Evolutionary conservation across 495 filamentous ascomycete species (phyloP), one percentile per base, ranked within the genome.

Genomic region (Neurospora sp.): DNA sequence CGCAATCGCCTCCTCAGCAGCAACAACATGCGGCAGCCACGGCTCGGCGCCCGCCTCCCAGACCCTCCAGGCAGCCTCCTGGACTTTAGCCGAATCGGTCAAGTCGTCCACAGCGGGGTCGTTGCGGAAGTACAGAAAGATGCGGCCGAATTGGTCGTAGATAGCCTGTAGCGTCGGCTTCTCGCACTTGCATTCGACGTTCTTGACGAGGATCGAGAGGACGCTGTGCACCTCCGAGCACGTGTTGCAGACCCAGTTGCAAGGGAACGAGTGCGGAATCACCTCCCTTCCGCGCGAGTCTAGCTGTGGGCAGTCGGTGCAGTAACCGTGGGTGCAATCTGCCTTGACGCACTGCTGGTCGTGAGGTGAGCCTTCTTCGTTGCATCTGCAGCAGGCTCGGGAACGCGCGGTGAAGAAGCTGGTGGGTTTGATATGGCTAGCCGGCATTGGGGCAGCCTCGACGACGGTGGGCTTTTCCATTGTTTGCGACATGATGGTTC

Each of bases 71-170:
- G 75, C 72, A 0, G 78, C 78, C 71, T 81, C 79, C 41, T 73
- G 68, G 2, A 76, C 73, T 74, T 78, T 78, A 39, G 71, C 69
- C 35, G 79, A 70, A 53, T 77, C 75, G 16, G 69, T 42, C 68
- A 81, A 70, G 68, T 81, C 75, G 48, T 75, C 65, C 31, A 81
- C 78, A 38, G 72, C 68, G 22, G 78, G 75, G 69, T 81, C 79
- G 48, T 77, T 74, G 5, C 79, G 74, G 75, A 77, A 79, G 59
- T 75, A 81, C 22, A 81, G 71, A 8, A 75, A 79, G 41, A 81
- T 78, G 38, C 69, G 53, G 41, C 79, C 79, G 37, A 76, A 77
- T 72, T 81, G 78, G 71, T 81, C 79, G 71, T 81, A 81, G n/a
- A 81, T 73, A 37, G 78, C 79, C 70, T 78, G 75, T 35, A 81